Conservation (phyloP, 305 asterid genomes). For the Fraxinus dipetala region DNA sequence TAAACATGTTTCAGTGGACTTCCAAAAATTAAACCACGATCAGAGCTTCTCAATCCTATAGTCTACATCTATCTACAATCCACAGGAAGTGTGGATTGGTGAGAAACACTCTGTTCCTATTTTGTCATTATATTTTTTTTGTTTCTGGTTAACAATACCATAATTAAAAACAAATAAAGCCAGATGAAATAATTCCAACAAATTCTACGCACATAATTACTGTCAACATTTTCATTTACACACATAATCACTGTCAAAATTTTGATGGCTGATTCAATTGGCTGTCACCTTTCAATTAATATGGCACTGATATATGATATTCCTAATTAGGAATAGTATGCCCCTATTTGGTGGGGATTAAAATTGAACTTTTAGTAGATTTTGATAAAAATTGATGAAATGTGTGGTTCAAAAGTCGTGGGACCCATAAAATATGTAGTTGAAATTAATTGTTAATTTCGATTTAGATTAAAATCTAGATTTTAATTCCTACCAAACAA, state of each 20-base stretch:
- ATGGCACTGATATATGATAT: neutral
- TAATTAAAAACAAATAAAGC: neutral
- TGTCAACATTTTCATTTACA: neutral
- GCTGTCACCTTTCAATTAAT: neutral
- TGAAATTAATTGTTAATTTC: too few species aligned
- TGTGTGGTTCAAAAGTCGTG: neutral
- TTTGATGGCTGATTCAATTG: neutral
- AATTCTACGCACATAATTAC: neutral
- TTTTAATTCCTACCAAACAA: neutral
- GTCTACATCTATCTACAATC: neutral
- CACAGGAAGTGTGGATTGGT: neutral
- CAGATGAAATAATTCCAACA: neutral
- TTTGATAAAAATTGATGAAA: too few species aligned
- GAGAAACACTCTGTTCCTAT: neutral
- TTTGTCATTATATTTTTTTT: neutral
- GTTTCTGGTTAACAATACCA: neutral
- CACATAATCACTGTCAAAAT: neutral
- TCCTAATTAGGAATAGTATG: neutral
- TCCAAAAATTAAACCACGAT: slow-evolving; percentile 8
- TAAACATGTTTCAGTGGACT: slow-evolving; percentile 4
- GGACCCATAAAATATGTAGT: neutral
- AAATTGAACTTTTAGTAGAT: neutral
- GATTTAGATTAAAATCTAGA: neutral
- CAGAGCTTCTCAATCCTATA: slow-evolving; percentile 10
- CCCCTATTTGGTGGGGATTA: neutral